A percentile compares a stretch with the other conserved stretches of the same genome.
These are phyloP conservation scores for Neodidymelliopsis sp. DNA, from an alignment of 2,329 filamentous ascomycete genomes.

Conservation along the genomic window DNA sequence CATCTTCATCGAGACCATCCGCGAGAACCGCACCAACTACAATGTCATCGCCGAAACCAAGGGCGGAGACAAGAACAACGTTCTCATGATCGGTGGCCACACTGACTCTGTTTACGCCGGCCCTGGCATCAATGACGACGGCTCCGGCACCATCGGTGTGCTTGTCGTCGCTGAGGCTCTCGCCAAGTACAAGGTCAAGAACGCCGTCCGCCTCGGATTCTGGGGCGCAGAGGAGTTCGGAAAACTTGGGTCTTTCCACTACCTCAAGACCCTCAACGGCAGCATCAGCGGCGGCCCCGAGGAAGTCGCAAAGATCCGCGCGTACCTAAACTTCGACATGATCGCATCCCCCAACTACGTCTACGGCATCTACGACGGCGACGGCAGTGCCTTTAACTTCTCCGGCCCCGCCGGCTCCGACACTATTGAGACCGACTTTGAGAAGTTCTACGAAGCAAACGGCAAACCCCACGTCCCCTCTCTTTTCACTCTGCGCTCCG, in stretches of 20 bases:
- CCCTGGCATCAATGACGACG: constrained; percentile 54
- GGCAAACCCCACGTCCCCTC: constrained; percentile 44
- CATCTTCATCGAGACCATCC: constrained; percentile 53
- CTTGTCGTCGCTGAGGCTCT: constrained; percentile 50
- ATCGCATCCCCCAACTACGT: constrained; percentile 51
- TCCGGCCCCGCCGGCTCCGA: constrained; percentile 46
- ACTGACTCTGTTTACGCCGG: constrained; percentile 53
- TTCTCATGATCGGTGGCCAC: constrained; percentile 51
- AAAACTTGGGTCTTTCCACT: constrained; percentile 49
- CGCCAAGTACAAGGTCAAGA: constrained; percentile 49
- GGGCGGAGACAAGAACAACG: constrained; percentile 51
- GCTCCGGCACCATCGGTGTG: constrained; percentile 50
- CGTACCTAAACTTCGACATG: constrained; percentile 56
- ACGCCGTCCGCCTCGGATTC: constrained; percentile 52
- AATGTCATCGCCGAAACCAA: constrained; percentile 50
- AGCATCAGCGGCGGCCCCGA: constrained; percentile 36
- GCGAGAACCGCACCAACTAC: constrained; percentile 57
- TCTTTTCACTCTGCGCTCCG: constrained; percentile 49
- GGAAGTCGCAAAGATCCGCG: constrained; percentile 49
- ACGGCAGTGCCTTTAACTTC: constrained; percentile 49
- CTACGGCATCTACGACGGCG: constrained; percentile 50
- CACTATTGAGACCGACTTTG: constrained; percentile 47
- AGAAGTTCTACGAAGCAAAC: constrained; percentile 46
- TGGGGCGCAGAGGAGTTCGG: constrained; percentile 53
- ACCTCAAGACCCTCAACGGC: constrained; percentile 47